These are phyloP conservation scores for Xanthoceras sorbifolium DNA, from an alignment of 345 rosid species.

Conservation along the genomic window DNA sequence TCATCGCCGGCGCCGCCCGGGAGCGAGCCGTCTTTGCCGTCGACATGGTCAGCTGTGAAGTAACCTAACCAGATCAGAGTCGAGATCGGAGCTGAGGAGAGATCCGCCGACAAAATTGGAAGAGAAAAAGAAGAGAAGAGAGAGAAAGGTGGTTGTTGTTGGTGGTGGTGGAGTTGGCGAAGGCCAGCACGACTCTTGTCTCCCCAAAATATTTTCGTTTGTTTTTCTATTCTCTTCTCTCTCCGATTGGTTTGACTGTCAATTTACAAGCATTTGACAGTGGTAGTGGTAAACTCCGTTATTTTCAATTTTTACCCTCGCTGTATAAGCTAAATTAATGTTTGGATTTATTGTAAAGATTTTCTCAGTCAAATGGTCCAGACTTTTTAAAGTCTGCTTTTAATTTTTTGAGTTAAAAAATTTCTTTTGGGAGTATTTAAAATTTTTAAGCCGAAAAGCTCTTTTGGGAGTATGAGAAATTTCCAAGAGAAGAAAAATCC, in stretches of 20 bases:
- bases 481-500: too few relatives aligned
- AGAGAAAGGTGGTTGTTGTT: slow-evolving; percentile 12
- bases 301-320: too few relatives aligned
- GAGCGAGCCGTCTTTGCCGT: slow-evolving; percentile 66
- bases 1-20: slow-evolving; percentile 58
- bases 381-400: too few relatives aligned
- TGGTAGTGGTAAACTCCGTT: too few relatives aligned
- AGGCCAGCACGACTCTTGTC: slow-evolving; percentile 7
- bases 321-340: too few relatives aligned
- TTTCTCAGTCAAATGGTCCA: too few relatives aligned
- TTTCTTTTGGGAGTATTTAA: too few relatives aligned
- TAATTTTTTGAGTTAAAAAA: too few relatives aligned
- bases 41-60: slow-evolving; percentile 40
- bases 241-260: neutral
- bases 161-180: slow-evolving; percentile 3
- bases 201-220: neutral
- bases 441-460: too few relatives aligned
- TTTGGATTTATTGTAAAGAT: too few relatives aligned
- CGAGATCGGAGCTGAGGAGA: slow-evolving; percentile 21
- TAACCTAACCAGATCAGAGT: slow-evolving; percentile 17
- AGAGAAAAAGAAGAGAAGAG: neutral
- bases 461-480: too few relatives aligned
- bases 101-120: slow-evolving; percentile 6
- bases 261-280: neutral
- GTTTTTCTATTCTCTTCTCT: neutral